Percentiles rank a stretch among this genome's conserved stretches.
Conservation (phyloP, 768 basidiomycete genomes). For the Leccinum olivaceopallidum region DNA sequence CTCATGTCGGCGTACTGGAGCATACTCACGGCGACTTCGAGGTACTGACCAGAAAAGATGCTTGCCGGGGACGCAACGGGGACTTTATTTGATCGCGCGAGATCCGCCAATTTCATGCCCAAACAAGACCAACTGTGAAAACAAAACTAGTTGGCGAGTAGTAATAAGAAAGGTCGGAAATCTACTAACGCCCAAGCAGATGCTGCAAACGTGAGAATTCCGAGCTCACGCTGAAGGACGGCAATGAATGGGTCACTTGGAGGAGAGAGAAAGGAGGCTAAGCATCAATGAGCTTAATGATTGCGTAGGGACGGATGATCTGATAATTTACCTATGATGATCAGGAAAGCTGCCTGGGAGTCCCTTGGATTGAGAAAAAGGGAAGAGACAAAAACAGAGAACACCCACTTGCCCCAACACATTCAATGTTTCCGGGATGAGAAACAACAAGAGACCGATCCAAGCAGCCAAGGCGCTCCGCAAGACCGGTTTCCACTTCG, state of each 20-base stretch:
- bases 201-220: conserved; percentile 49
- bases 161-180: not conserved
- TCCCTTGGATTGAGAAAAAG: conserved; percentile 1
- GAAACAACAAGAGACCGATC: conserved; percentile 57
- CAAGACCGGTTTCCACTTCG: conserved; percentile 61
- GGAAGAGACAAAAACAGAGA: not conserved
- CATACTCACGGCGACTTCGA: conserved; percentile 47
- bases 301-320: not conserved
- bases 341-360: conserved; percentile 59
- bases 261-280: conserved; percentile 66
- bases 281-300: conserved; percentile 1
- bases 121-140: conserved; percentile 61
- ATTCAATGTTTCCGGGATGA: conserved; percentile 49
- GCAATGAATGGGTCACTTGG: conserved; percentile 68
- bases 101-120: conserved; percentile 59
- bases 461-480: conserved; percentile 64
- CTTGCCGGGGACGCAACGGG: conserved; percentile 38
- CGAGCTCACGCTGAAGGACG: conserved; percentile 63
- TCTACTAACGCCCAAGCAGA: conserved; percentile 62
- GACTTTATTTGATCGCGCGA: conserved; percentile 42
- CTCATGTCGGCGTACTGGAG: not conserved
- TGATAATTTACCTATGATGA: conserved; percentile 53
- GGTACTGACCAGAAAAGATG: conserved; percentile 52
- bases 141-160: not conserved
- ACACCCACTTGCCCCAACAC: conserved; percentile 56